phyloP scores from a whole-genome alignment of 768 basidiomycete genomes.

The Termitomyces sp. region DNA sequence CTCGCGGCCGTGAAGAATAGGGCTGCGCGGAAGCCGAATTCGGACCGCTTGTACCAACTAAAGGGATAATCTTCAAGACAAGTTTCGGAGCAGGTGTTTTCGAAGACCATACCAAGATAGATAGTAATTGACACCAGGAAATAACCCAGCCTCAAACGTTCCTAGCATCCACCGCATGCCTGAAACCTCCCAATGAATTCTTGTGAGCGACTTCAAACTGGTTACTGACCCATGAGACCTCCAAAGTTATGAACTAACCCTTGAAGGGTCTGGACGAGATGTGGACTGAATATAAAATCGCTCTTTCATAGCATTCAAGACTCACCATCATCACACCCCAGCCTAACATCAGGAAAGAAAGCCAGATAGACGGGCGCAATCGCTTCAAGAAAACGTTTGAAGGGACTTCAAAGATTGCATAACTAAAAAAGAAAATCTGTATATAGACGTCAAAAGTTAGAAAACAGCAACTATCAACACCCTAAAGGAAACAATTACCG shows the following conservation, averaged over 20 bases:
- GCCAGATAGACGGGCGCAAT: conserved; percentile 73
- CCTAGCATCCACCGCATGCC: conserved; percentile 73
- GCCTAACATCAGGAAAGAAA: conserved; percentile 66
- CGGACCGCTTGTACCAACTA: conserved; percentile 62
- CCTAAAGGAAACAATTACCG: conserved; percentile 32
- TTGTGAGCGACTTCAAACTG: neutral
- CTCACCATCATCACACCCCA: conserved; percentile 78
- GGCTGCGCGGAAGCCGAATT: conserved; percentile 66
- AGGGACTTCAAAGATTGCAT: conserved; percentile 75
- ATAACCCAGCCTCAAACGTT: conserved; percentile 69
- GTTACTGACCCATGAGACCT: conserved; percentile 57
- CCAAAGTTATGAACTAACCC: conserved; percentile 65
- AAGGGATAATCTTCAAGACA: neutral
- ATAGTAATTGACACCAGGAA: conserved; percentile 65
- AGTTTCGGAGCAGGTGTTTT: neutral
- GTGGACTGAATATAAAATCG: conserved; percentile 9
- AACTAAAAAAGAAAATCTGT: conserved; percentile 54
- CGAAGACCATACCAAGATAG: conserved; percentile 57
- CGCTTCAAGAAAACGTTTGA: conserved; percentile 73
- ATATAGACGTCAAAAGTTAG: neutral
- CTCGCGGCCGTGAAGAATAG: conserved; percentile 79
- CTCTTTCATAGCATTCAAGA: neutral
- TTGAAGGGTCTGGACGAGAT: conserved; percentile 57
- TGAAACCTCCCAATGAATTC: conserved; percentile 18
- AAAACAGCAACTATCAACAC: neutral